Base-by-base conservation (phyloP, 805 yeast species). In the Suhomyces prunicola region DNA sequence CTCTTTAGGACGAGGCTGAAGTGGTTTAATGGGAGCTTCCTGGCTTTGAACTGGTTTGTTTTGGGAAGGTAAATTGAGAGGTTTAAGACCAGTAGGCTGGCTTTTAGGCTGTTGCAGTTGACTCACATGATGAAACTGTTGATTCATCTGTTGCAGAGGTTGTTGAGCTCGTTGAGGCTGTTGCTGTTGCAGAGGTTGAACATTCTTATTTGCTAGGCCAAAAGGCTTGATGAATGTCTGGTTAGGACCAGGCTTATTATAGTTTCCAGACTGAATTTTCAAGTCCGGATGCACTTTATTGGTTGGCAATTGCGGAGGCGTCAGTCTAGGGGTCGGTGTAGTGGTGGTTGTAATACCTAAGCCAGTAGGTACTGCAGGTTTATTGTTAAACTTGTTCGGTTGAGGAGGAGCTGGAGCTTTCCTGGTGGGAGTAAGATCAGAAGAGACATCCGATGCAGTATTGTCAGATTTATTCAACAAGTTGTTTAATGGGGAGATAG, bases 341-440 rank as follows among this genome's bases (percentile, higher is more conserved):
- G 60, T 59, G 17, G 60, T 62, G 17, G 60, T 62, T 36, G 59
- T 49, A 33, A 63, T 59, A 50, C 69, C 71, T 53, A 64, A 57
- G 47, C 63, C 66, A 51, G 67, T 53, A 52, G 69, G 60, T 31
- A 52, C 33, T 39, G 31, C 40, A 5, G 36, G 27, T 56, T 52
- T 50, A 53, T 40, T 41, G 57, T 48, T 46, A 24, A 46, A 42
- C 45, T 48, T 52, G 48, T 48, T 54, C 19, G 29, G 23, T 9
- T 35, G 27, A 10, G 84, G 85, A 2, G 85, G 85, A 6, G 82
- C 76, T 5, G 86, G 87, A 1, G 87, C 85, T 53, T 72, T 74
- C 67, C 87, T 74, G 58, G 69, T 69, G 6, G 86, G 85, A 2
- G 76, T 67, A 53, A 81, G 60, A 29, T 60, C 57, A 39, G 54